Evolutionary conservation across 176 grass and related monocot genomes (phyloP), one percentile per base, ranked within the genome.

Genomic region (Musa schizocarpa): DNA sequence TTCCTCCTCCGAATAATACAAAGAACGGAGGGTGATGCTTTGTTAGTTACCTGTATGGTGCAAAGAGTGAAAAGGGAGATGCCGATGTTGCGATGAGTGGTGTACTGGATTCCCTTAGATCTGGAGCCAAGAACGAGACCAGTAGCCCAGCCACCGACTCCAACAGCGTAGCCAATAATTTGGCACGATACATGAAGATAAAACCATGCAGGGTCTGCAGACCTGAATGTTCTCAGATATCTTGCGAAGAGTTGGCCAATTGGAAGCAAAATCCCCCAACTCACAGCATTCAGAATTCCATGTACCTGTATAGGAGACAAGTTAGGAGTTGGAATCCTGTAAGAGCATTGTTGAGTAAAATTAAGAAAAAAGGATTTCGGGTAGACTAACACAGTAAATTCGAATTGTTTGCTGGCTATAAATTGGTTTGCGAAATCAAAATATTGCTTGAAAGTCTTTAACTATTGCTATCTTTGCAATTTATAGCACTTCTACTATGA

Each of bases 251-350:
- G 81, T n/a, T 80, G 76, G 20, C 92, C 92, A 17, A 78, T 49
- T 26, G 92, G 92, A 63, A 95, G 83, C 77, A 95, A 50, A 8
- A 95, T 59, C 1, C 92, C 92, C 92, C 88, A 95, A 75, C 87
- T 85, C 72, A 88, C 81, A 52, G 88, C 81, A 72, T 90, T 90
- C 74, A 95, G 79, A 55, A 88, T 11, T 48, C 92, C 92, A 55
- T 95, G 92, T 10, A 88, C 77, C 91, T 94, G 63, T 49, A 16
- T 0, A 63, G 21, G 26, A 14, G 1, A 16, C 20, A 34, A 50
- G 70, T 43, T 43, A 43, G 3, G 4, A 43, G 34, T 43, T 43
- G 6, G 34, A 43, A 3, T 43, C 34, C 34, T 43, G 0, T 43
- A 43, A 43, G 26, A 27, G 0, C 34, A 43, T 6, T 6, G 34